phyloP scores from a whole-genome alignment of 1,284 basidiomycete species.

The Neotropicomus parvogracilis region DNA sequence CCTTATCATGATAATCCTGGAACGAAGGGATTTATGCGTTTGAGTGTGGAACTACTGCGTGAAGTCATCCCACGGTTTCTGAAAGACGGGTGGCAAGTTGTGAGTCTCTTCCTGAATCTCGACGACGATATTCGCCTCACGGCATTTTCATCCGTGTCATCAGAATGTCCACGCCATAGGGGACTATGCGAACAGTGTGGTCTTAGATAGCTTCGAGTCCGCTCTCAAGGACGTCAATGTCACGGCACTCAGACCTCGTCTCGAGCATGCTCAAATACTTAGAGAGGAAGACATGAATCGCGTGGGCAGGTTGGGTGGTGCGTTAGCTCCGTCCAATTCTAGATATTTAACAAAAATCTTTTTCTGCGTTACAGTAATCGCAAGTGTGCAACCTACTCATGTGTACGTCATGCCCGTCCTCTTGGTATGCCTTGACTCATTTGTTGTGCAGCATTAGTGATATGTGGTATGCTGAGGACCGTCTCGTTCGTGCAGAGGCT shows the following conservation, averaged over 20 bases:
- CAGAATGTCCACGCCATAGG: conserved; percentile 91
- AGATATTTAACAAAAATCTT: too few species aligned
- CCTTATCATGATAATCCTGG: conserved; percentile 74
- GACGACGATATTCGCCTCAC: too few species aligned
- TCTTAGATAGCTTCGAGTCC: conserved; percentile 76
- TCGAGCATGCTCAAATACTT: conserved; percentile 93
- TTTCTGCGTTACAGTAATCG: conserved; percentile 60
- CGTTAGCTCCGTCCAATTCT: too few species aligned
- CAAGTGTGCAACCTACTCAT: conserved; percentile 92
- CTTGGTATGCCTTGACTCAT: too few species aligned
- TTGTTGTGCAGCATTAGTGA: conserved; percentile 83
- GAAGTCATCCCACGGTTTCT: conserved; percentile 62
- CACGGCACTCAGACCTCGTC: conserved; percentile 60
- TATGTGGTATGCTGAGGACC: conserved; percentile 85
- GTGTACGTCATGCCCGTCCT: conserved; percentile 53
- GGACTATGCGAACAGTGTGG: conserved; percentile 80
- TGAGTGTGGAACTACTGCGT: conserved; percentile 49
- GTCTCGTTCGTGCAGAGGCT: too few species aligned
- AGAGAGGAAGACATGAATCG: conserved; percentile 56
- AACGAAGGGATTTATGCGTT: conserved; percentile 67
- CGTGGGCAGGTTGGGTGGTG: conserved; percentile 69
- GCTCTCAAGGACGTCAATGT: conserved; percentile 39
- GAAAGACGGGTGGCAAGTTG: conserved; percentile 68
- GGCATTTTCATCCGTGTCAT: background rate
- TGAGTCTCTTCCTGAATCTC: too few species aligned